Conservation (phyloP, 805 yeast species). For the Saturnispora quitensis region DNA sequence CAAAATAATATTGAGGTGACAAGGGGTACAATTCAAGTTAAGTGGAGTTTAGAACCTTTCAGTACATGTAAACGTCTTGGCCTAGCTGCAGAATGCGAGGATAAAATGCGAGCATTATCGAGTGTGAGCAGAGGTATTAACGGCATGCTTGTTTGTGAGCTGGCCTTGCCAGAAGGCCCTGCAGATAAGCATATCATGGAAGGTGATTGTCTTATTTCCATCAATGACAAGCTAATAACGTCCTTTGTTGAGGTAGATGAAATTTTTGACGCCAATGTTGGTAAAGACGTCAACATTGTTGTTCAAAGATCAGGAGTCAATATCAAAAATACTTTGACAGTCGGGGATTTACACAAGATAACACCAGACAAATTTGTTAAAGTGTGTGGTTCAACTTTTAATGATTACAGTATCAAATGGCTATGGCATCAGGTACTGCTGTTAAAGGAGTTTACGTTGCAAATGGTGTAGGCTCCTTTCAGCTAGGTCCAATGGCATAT, state of each 20-base stretch:
- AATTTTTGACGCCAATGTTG: conserved; percentile 65
- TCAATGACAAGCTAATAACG: conserved; percentile 55
- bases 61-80: conserved; percentile 90
- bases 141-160: conserved; percentile 76
- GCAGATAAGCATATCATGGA: conserved; percentile 65
- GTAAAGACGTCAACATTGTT: conserved; percentile 42
- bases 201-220: conserved; percentile 75
- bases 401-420: conserved; percentile 79
- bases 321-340: conserved; percentile 38
- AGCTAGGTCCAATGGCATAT: conserved; percentile 41
- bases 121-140: conserved; percentile 56
- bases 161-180: conserved; percentile 79
- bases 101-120: conserved; percentile 42
- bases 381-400: conserved; percentile 81
- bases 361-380: conserved; percentile 76
- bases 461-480: conserved; percentile 71
- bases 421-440: conserved; percentile 74
- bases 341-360: conserved; percentile 71
- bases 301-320: conserved; percentile 71
- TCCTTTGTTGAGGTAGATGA: conserved; percentile 78
- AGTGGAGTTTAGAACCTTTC: conserved; percentile 78
- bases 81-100: conserved; percentile 63
- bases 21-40: conserved; percentile 88
- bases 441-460: conserved; percentile 77
- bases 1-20: conserved; percentile 53